Evolutionary conservation across 306 rosid genomes (phyloP).

Genomic region (Cicer cuneatum): DNA sequence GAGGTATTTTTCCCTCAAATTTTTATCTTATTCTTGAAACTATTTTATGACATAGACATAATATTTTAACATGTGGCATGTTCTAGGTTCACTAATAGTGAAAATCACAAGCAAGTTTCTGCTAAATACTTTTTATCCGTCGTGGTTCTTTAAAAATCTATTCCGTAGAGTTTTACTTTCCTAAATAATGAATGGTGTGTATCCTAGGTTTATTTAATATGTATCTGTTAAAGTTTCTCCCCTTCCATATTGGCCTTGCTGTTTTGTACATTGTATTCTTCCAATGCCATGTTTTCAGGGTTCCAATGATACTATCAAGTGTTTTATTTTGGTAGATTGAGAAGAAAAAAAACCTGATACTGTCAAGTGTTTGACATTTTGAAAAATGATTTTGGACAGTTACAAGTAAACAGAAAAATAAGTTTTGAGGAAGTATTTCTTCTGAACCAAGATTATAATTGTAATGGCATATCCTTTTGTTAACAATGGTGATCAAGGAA

Average conservation of each 20-base stretch:
- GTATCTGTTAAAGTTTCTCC: neutral
- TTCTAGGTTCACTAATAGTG: constrained; percentile 9
- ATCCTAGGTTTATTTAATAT: neutral
- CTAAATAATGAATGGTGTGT: constrained; percentile 8
- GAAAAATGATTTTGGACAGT: neutral
- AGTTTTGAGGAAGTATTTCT: neutral
- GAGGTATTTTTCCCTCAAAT: constrained; percentile 64
- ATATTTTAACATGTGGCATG: constrained; percentile 15
- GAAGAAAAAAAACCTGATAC: too few relatives aligned
- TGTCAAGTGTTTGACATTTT: too few relatives aligned
- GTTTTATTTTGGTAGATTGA: too few relatives aligned
- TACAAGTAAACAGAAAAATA: neutral
- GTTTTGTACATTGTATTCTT: neutral
- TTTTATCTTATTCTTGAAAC: constrained; percentile 23
- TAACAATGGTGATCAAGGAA: neutral
- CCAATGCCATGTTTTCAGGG: neutral
- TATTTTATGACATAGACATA: constrained; percentile 14
- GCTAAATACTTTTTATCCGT: constrained; percentile 2
- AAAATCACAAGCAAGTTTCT: constrained; percentile 29
- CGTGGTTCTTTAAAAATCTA: constrained; percentile 7
- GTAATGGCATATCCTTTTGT: constrained; percentile 2
- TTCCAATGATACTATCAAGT: too few relatives aligned
- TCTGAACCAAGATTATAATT: neutral
- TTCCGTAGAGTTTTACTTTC: constrained; percentile 15
- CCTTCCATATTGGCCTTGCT: neutral